phyloP scores from a whole-genome alignment of 148 eudicot species.

The Vaccinium vitisidaea region DNA sequence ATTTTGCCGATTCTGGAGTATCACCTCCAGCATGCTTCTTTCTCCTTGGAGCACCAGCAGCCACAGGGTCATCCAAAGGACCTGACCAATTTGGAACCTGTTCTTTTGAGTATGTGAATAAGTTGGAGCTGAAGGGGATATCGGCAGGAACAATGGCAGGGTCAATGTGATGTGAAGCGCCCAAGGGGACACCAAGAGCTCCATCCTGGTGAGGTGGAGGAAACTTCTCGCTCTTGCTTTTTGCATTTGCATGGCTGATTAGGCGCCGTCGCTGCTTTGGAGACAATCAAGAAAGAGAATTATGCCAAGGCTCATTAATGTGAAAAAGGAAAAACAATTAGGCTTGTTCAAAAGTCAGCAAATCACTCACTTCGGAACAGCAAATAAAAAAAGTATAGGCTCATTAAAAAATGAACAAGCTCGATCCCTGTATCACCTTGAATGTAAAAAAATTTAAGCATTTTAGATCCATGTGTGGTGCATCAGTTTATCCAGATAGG shows the following conservation, averaged over 20 bases:
- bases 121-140: constrained; percentile 72
- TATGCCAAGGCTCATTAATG: not conserved
- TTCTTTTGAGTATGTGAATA: constrained; percentile 65
- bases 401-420: not conserved
- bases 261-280: constrained; percentile 79
- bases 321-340: not conserved
- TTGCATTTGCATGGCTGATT: constrained; percentile 86
- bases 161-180: constrained; percentile 85
- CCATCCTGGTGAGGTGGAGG: constrained; percentile 99
- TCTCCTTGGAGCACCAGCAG: constrained; percentile 55
- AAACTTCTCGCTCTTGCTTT: constrained; percentile 97
- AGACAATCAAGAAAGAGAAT: not conserved
- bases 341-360: not conserved
- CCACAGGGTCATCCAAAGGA: constrained; percentile 72
- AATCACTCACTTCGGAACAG: not conserved
- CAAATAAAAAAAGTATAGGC: not conserved
- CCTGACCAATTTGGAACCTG: constrained; percentile 86
- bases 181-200: constrained; percentile 83
- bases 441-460: not conserved
- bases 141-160: constrained; percentile 75
- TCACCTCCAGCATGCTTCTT: constrained; percentile 43
- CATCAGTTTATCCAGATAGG: not conserved
- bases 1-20: constrained; percentile 26
- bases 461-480: not conserved
- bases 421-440: constrained; percentile 1